Evolutionary conservation across 1,139 yeast genomes (phyloP), one percentile per base, ranked within the genome.

Genomic region (Debaryomyces psychrophilus): DNA sequence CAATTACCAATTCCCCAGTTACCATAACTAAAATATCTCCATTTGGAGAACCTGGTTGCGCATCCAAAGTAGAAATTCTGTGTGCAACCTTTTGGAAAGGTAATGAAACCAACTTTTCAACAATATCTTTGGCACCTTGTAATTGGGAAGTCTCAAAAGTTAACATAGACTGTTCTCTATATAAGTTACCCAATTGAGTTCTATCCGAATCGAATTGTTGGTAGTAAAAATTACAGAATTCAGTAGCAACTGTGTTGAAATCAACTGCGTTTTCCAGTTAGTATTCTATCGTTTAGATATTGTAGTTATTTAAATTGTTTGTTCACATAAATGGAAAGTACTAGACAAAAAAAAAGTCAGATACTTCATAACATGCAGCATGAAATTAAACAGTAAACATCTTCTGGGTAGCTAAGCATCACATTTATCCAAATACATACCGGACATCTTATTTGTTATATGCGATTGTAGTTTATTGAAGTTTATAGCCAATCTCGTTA

Each of bases 21-120:
- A 93, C 98, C 96, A 93, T 87, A 48, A 92, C 98, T 61, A 93
- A 79, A 50, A 93, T 96, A 64, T 92, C 98, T 52, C 97, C 97
- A 58, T 76, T 81, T 50, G 96, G 89, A 51, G 96, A 87, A 35
- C 95, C 97, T 41, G 99, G 99, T 75, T 93, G 99, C 43, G 98
- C 99, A 64, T 93, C 99, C 62, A 93, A 80, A 41, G 99, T 92
- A 47, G 95, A 84, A 64, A 93, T 86, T 73, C 95, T 81, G 77
- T 93, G 99, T 43, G 82, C 85, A 50, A 95, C 97, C 73, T 90
- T 90, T 67, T 81, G 86, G 79, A 93, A 93, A 44, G 97, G 97
- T 61, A 93, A 80, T 27, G 90, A 79, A 37, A 81, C 82, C 58
- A 93, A 81, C 70, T 93, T 93, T 73, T 92, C 98, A 55, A 92